Evolutionary conservation across 2,329 filamentous ascomycete genomes (phyloP).

Genomic region (Beauveria asiatica): DNA sequence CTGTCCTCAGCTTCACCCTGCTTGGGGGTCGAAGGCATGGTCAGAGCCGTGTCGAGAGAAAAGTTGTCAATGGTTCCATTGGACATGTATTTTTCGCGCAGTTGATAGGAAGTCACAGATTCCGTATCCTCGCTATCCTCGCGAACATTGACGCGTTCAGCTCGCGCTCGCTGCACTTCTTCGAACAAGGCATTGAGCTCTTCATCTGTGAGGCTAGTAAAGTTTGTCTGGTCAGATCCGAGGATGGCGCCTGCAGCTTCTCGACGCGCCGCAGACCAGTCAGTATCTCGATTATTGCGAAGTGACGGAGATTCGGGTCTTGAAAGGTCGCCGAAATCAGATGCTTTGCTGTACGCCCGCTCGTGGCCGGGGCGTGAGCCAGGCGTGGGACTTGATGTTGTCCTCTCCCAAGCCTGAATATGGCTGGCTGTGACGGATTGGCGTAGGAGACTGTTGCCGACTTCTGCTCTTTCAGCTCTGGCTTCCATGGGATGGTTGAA

Average conservation of each 20-base stretch:
- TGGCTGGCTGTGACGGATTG: conserved; percentile 66
- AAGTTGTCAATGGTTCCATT: conserved; percentile 93
- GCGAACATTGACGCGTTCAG: conserved; percentile 60
- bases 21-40: conserved; percentile 86
- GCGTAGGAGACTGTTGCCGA: conserved; percentile 68
- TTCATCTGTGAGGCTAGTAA: conserved; percentile 82
- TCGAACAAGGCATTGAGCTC: conserved; percentile 91
- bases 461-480: conserved; percentile 81
- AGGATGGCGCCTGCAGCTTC: conserved; percentile 90
- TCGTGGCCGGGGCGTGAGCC: conserved; percentile 61
- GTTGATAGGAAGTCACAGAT: conserved; percentile 76
- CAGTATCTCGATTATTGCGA: conserved; percentile 66
- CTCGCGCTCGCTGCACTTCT: conserved; percentile 81
- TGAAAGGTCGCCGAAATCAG: conserved; percentile 64
- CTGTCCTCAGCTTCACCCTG: conserved; percentile 68
- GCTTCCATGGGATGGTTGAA: conserved; percentile 98
- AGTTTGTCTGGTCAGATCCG: conserved; percentile 75
- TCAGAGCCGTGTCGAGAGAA: conserved; percentile 86
- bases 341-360: conserved; percentile 69
- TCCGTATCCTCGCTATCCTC: conserved; percentile 86
- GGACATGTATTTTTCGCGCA: conserved; percentile 91
- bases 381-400: conserved; percentile 53
- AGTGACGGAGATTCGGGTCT: conserved; percentile 69
- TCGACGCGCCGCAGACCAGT: conserved; percentile 88
- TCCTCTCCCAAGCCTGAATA: conserved; percentile 48